These are phyloP conservation scores for Pleurotus giganteus DNA, from an alignment of 768 basidiomycete genomes.

Conservation along the genomic window DNA sequence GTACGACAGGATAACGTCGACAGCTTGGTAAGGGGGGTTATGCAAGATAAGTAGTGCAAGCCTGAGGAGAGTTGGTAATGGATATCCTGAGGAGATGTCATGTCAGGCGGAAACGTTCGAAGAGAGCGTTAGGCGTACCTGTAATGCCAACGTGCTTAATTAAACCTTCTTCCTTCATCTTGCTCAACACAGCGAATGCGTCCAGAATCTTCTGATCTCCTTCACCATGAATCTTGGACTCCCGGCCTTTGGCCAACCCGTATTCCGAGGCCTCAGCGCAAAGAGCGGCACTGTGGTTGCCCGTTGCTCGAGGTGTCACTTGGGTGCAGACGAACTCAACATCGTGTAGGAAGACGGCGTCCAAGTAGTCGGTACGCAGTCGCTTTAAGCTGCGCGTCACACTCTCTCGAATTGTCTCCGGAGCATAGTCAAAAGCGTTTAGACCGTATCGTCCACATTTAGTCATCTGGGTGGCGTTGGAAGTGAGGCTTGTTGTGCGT, in stretches of 20 bases:
- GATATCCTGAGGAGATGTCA: constrained; percentile 55
- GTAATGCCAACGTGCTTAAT: constrained; percentile 77
- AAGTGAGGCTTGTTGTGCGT: neutral
- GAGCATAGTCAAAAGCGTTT: constrained; percentile 70
- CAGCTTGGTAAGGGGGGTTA: constrained; percentile 61
- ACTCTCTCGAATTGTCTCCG: constrained; percentile 60
- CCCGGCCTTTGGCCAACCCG: constrained; percentile 60
- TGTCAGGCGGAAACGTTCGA: neutral
- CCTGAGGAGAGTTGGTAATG: constrained; percentile 82
- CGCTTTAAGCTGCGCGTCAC: constrained; percentile 66
- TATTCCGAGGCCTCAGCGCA: constrained; percentile 53
- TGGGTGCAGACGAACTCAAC: constrained; percentile 70
- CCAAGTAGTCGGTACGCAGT: constrained; percentile 74
- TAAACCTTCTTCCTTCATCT: constrained; percentile 70
- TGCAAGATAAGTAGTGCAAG: constrained; percentile 71
- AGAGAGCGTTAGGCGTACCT: constrained; percentile 39
- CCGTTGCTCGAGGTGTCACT: constrained; percentile 46
- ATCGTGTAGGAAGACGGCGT: constrained; percentile 82
- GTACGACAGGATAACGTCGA: constrained; percentile 81
- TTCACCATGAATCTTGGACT: constrained; percentile 55
- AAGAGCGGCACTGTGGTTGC: constrained; percentile 58
- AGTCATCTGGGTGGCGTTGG: constrained; percentile 54
- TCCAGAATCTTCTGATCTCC: constrained; percentile 73
- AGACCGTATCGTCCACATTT: constrained; percentile 81
- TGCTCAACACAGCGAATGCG: constrained; percentile 63